Base-by-base conservation (phyloP, 176 grass and related monocot genomes). In the Hsuehochloa calcarea region DNA sequence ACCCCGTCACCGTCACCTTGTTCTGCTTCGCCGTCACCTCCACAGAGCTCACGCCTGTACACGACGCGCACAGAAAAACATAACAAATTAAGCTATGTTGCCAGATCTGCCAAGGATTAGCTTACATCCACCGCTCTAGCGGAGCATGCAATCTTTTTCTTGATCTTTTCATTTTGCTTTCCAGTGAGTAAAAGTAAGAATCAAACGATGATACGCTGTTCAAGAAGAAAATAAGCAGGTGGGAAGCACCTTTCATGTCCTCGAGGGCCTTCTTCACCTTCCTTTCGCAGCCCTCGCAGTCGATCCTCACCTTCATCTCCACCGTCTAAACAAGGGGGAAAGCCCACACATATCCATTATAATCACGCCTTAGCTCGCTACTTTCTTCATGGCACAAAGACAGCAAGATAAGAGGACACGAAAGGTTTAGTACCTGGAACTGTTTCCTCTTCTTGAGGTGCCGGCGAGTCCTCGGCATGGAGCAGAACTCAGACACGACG, bases 281-380 rank as follows among this genome's bases (percentile, higher is more conserved):
- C 49, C 93, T 86, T 68, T 98, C 96, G 80, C 96, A 98, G 1
- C 96, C 96, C 35, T 98, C 96, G 74, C 96, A 98, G 85, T 98
- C 96, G 87, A 98, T 98, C 26, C 81, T 78, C 45, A 98, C 89
- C 93, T 98, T 95, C 83, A 98, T 89, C 89, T 95, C 96, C 58
- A 95, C 96, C 10, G 93, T 98, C 93, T 97, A 69, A 56, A 59
- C 26, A 78, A 34, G 10, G 39, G 45, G 31, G 2, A 9, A 13
- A 19, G 60, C 7, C 27, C 49, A 43, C 37, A 74, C 56, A 40
- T 17, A 35, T 10, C 68, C 23, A 55, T 16, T n/a, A 15, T 11
- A 76, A 14, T 9, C 37, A 41, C 38, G 3, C 20, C 8, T n/a
- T 4, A n/a, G 6, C 20, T 10, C 20, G 23, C 37, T 39, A 43